phyloP scores from a whole-genome alignment of 2,329 filamentous ascomycete species.

The Coleophoma cylindrospora region DNA sequence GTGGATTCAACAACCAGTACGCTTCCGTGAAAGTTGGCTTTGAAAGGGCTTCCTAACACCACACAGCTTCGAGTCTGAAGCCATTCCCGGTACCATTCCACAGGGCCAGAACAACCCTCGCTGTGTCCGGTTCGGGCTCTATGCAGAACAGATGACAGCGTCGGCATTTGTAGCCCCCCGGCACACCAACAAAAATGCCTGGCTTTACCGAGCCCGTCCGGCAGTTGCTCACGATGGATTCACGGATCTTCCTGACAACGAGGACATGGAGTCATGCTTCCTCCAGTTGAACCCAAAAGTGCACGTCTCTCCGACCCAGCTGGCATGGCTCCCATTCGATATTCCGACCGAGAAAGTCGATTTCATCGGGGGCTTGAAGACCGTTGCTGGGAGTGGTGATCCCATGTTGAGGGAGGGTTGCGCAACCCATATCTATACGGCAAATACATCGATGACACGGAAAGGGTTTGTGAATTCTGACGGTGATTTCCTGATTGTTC shows the following conservation, averaged over 20 bases:
- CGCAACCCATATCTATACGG: slow-evolving; percentile 42
- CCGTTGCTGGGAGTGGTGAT: slow-evolving; percentile 42
- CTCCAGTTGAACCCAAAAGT: slow-evolving; percentile 37
- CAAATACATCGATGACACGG: slow-evolving; percentile 39
- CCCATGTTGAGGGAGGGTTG: slow-evolving; percentile 44
- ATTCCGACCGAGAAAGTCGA: slow-evolving; percentile 39
- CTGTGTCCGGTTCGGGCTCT: slow-evolving; percentile 33
- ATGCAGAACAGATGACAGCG: slow-evolving; percentile 39
- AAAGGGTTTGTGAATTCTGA: slow-evolving; percentile 49
- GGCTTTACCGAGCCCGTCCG: slow-evolving; percentile 34
- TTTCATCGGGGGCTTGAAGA: slow-evolving; percentile 43
- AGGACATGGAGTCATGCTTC: slow-evolving; percentile 34
- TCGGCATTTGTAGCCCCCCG: slow-evolving; percentile 38
- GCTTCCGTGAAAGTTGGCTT: background rate
- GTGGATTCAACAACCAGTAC: slow-evolving; percentile 42
- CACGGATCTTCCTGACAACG: slow-evolving; percentile 24
- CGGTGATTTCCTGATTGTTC: slow-evolving; percentile 60
- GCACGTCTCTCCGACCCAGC: slow-evolving; percentile 35
- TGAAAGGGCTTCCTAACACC: background rate
- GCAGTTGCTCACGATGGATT: slow-evolving; percentile 30
- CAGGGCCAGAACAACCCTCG: slow-evolving; percentile 34
- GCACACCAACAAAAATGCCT: slow-evolving; percentile 28
- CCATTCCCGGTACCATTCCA: slow-evolving; percentile 33
- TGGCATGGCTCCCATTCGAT: slow-evolving; percentile 39
- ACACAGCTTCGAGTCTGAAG: slow-evolving; percentile 32